These are phyloP conservation scores for Iris pallida DNA, from an alignment of 116 monocot genomes.

Conservation along the genomic window DNA sequence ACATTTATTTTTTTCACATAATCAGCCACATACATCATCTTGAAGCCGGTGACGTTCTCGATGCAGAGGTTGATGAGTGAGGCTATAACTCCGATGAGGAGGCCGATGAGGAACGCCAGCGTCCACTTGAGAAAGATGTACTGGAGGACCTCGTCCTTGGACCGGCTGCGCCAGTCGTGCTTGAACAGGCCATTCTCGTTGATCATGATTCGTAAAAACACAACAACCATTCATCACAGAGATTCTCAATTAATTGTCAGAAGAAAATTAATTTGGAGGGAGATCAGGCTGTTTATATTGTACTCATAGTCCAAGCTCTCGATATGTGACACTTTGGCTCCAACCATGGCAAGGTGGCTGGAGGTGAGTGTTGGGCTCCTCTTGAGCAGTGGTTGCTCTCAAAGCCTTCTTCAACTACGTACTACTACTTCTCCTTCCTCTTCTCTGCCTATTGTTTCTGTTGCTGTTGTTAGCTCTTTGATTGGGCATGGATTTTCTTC, in stretches of 20 bases:
- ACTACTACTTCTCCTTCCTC: too few relatives aligned
- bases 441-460: too few relatives aligned
- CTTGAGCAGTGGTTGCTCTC: constrained; percentile 52
- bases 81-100: constrained; percentile 56
- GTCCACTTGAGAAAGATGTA: constrained; percentile 60
- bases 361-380: constrained; percentile 49
- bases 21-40: constrained; percentile 37
- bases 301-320: constrained; percentile 86
- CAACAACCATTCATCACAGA: background rate
- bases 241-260: too few relatives aligned
- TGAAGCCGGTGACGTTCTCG: constrained; percentile 61
- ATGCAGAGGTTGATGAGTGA: constrained; percentile 64
- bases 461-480: too few relatives aligned
- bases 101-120: constrained; percentile 56
- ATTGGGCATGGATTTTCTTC: background rate
- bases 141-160: constrained; percentile 48
- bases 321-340: constrained; percentile 64
- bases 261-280: background rate
- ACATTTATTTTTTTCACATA: constrained; percentile 40
- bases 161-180: constrained; percentile 70
- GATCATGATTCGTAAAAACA: constrained; percentile 35
- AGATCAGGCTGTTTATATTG: background rate
- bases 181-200: constrained; percentile 70
- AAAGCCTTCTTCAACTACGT: constrained; percentile 30
- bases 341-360: constrained; percentile 62